Conservation (phyloP, 768 basidiomycete genomes). For the Lactifluus pinguis region DNA sequence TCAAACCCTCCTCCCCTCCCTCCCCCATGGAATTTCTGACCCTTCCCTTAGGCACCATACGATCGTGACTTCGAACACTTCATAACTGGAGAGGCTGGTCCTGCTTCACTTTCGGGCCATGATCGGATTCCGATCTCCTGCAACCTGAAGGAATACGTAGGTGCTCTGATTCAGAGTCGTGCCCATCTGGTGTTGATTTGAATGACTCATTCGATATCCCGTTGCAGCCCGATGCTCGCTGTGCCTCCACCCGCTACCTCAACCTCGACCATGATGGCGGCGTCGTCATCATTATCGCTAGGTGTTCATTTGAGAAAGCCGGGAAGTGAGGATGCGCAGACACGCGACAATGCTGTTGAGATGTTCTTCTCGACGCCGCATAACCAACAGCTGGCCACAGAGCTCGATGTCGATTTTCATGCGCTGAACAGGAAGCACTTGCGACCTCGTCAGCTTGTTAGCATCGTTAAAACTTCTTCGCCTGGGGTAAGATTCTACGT, state of each 20-base stretch:
- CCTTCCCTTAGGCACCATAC: background rate
- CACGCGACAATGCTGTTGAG: slow-evolving; percentile 53
- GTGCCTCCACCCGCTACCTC: too few species aligned
- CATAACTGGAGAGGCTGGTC: background rate
- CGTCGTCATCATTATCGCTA: too few species aligned
- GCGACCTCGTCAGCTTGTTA: slow-evolving; percentile 37
- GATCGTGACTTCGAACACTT: background rate
- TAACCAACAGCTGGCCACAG: slow-evolving; percentile 62
- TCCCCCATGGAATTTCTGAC: background rate
- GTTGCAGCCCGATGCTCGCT: too few species aligned
- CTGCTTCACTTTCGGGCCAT: background rate
- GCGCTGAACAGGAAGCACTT: slow-evolving; percentile 46
- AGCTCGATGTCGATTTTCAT: slow-evolving; percentile 77
- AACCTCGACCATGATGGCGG: too few species aligned
- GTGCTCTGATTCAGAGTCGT: background rate
- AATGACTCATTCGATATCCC: background rate
- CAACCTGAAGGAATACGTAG: slow-evolving; percentile 14
- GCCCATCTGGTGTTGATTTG: background rate
- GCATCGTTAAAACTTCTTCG: slow-evolving; percentile 64
- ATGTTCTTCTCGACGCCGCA: slow-evolving; percentile 60
- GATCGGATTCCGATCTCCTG: slow-evolving; percentile 10
- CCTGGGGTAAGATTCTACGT: slow-evolving; percentile 23
- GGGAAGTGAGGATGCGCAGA: slow-evolving; percentile 45
- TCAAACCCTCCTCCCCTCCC: background rate
- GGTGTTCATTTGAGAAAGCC: slow-evolving; percentile 47